Base-by-base conservation (phyloP, 257 asterid species). In the Solanum stenotomum region DNA sequence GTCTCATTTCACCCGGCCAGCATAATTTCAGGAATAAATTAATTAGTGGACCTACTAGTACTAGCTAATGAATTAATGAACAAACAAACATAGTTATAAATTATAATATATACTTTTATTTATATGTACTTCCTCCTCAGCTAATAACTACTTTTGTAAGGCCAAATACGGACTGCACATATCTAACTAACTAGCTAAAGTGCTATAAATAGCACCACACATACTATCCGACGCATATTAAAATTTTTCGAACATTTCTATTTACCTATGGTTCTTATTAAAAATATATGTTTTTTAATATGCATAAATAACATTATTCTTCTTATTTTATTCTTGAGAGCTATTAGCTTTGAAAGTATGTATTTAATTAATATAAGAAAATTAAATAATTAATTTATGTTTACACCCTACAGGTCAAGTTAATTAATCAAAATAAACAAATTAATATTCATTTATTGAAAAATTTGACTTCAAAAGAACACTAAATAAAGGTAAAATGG, bases 191-290 rank as follows among this genome's bases (percentile, higher is more conserved):
- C 81, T 72, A 34, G 14, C 4, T 74, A 16, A 3, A 34, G 25
- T 18, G 46, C 46, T 74, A 74, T 34, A 74, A 74, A 74, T 74
- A 18, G 5, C 46, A 74, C 42, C 35, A 31, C 29, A 70, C 38
- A 5, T 27, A 71, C 40, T 5, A 16, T 52, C 20, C 18, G 1
- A 46, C 56, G 16, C 56, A 46, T 14, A 46, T 14, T 46, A 46
- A 14, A 46, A 0, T 13, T 4, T 46, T 46, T 14, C 3, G 1
- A 44, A 13, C 2, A 0, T 44, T 44, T 4, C 0, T 14, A 46
- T 46, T 46, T 46, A 46, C 1, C 0, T 4, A 5, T 49, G 8
- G 1, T 49, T 0, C 8, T 49, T 14, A 2, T 2, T 15, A 49
- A 49, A 49, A 15, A 49, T 49, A 49, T 42, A 42, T 10, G 0